These are phyloP conservation scores for Jacaranda mimosifolia DNA, from an alignment of 257 asterid genomes.

Conservation along the genomic window DNA sequence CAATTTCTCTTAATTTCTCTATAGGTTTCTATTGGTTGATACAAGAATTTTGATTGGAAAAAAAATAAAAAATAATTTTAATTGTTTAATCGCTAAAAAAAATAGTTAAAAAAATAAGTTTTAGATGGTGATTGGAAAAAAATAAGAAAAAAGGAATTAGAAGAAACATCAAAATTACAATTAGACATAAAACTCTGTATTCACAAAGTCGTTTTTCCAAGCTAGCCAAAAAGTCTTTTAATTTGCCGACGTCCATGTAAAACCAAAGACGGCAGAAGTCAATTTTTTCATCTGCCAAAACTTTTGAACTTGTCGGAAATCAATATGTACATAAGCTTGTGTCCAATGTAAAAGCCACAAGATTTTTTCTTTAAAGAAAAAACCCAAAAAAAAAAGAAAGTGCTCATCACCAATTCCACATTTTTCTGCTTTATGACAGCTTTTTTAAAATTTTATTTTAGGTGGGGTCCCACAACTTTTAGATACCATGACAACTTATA, in stretches of 20 bases:
- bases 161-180: too few species aligned
- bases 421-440: slow-evolving; percentile 17
- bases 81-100: too few species aligned
- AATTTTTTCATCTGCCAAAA: slow-evolving; percentile 15
- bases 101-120: too few species aligned
- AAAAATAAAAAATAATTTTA: too few species aligned
- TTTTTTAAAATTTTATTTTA: background rate
- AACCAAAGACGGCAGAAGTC: slow-evolving; percentile 22
- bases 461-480: slow-evolving; percentile 41
- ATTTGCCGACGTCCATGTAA: slow-evolving; percentile 22
- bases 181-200: too few species aligned
- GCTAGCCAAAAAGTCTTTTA: background rate
- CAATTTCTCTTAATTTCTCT: too few species aligned
- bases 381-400: background rate
- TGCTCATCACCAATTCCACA: slow-evolving; percentile 8
- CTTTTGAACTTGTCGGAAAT: slow-evolving; percentile 35
- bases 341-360: slow-evolving; percentile 7
- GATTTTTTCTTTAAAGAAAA: background rate
- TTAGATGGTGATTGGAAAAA: too few species aligned
- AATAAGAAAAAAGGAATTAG: too few species aligned
- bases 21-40: too few species aligned
- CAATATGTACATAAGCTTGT: background rate
- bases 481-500: slow-evolving; percentile 22
- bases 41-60: too few species aligned
- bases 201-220: background rate